Evolutionary conservation across 306 rosid species (phyloP).

Genomic region (Hylodesmum podocarpum): DNA sequence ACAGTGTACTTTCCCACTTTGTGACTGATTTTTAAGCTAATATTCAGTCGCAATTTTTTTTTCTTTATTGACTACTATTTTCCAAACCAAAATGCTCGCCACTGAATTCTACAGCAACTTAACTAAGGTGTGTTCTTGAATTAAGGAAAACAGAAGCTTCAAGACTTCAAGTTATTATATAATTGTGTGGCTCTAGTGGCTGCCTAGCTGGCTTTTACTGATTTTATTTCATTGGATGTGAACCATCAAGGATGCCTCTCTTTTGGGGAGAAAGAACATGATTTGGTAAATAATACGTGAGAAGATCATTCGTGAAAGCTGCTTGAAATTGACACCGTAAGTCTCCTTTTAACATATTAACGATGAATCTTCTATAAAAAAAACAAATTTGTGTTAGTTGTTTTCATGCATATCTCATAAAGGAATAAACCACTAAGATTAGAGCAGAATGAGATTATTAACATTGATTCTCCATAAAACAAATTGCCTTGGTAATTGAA

Average conservation of each 20-base stretch:
- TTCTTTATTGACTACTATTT: slow-evolving; percentile 30
- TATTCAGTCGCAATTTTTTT: background rate
- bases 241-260: slow-evolving; percentile 57
- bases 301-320: slow-evolving; percentile 84
- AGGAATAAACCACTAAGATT: background rate
- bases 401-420: background rate
- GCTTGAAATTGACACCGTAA: slow-evolving; percentile 85
- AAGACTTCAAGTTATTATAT: background rate
- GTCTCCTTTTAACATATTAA: slow-evolving; percentile 18
- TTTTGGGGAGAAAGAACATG: slow-evolving; percentile 64
- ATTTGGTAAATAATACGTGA: slow-evolving; percentile 83
- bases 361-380: background rate
- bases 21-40: background rate
- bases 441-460: background rate
- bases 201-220: slow-evolving; percentile 65
- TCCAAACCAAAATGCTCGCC: slow-evolving; percentile 85
- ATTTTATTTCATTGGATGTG: slow-evolving; percentile 55
- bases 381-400: background rate
- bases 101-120: slow-evolving; percentile 78
- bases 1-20: background rate
- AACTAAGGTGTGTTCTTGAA: slow-evolving; percentile 45
- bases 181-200: slow-evolving; percentile 69
- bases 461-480: background rate
- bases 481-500: background rate
- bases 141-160: background rate